Evolutionary conservation across 768 basidiomycete species (phyloP).

Genomic region (Mycena pura): DNA sequence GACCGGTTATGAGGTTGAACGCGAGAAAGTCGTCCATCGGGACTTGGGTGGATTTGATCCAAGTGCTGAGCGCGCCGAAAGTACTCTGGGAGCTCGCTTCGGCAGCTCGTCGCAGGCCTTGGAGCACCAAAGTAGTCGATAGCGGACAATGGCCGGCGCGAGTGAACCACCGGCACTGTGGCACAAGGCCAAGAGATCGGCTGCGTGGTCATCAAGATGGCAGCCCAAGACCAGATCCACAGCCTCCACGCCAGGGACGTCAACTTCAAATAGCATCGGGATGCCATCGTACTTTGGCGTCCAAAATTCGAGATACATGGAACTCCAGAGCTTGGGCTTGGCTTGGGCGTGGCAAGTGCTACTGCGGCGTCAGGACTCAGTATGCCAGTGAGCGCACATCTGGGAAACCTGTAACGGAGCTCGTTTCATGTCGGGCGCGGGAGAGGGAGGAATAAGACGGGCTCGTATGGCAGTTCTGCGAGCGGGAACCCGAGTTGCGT

Average conservation of each 20-base stretch:
- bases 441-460: not conserved
- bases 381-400: not conserved
- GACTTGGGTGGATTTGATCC: not conserved
- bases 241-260: not conserved
- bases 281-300: not conserved
- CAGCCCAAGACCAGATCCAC: too few species aligned
- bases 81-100: not conserved
- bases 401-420: not conserved
- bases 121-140: not conserved
- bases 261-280: not conserved
- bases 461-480: constrained; percentile 2
- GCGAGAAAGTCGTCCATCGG: not conserved
- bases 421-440: not conserved
- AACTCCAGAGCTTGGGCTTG: constrained; percentile 8
- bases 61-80: not conserved
- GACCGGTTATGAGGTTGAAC: not conserved
- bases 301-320: not conserved
- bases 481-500: not conserved
- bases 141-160: not conserved
- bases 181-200: not conserved
- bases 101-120: not conserved
- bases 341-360: not conserved
- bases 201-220: not conserved
- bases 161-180: too few species aligned
- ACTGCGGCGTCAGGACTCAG: too few species aligned